phyloP scores from a whole-genome alignment of 2,329 filamentous ascomycete species.

The Bipolaris victoriae region DNA sequence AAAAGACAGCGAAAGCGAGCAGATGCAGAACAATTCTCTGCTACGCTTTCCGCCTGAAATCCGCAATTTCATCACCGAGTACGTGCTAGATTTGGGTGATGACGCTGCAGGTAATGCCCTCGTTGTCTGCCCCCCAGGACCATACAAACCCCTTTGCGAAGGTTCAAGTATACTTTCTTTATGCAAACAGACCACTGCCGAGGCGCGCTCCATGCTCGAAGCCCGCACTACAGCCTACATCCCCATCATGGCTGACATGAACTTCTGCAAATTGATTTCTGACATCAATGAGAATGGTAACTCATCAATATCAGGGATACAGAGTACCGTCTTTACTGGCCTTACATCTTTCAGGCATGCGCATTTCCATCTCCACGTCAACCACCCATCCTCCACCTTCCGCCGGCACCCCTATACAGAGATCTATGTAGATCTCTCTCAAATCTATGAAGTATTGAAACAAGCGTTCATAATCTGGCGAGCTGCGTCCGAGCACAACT shows the following conservation, averaged over 20 bases:
- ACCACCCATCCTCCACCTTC: not conserved
- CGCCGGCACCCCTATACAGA: not conserved
- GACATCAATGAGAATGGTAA: not conserved
- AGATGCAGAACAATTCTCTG: not conserved
- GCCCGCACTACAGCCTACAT: slow-evolving; percentile 4
- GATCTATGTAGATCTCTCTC: not conserved
- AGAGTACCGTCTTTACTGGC: slow-evolving; percentile 10
- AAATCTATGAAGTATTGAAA: not conserved
- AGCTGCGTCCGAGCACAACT: not conserved
- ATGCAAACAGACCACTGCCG: not conserved
- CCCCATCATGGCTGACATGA: slow-evolving; percentile 1
- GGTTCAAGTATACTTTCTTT: not conserved
- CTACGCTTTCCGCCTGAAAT: not conserved
- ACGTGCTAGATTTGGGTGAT: not conserved
- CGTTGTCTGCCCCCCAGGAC: not conserved
- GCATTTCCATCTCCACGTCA: slow-evolving; percentile 11
- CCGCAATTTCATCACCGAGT: not conserved
- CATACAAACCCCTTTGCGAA: not conserved
- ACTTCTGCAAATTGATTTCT: not conserved
- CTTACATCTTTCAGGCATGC: slow-evolving; percentile 8
- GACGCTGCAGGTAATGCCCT: not conserved
- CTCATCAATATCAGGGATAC: not conserved
- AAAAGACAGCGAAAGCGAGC: not conserved
- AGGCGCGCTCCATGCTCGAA: slow-evolving; percentile 8
- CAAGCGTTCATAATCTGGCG: slow-evolving; percentile 10